Evolutionary conservation across 371 early-diverging fungal genomes (phyloP).

Genomic region (Chytridium lagenaria): DNA sequence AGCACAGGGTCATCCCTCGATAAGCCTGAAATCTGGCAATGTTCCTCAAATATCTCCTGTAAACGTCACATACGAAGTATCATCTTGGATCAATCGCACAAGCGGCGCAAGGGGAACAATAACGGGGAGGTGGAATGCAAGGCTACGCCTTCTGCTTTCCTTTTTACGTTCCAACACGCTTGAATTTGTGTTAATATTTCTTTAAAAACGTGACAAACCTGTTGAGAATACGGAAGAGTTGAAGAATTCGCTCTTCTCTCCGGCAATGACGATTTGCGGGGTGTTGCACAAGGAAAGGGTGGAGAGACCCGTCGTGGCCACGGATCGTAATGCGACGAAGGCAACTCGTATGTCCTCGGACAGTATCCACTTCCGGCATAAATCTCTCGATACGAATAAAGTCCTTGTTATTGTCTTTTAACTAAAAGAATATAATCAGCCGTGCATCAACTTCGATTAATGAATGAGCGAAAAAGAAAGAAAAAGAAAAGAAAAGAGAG

Average conservation of each 20-base stretch:
- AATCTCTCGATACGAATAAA: slow-evolving; percentile 95
- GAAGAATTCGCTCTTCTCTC: slow-evolving; percentile 92
- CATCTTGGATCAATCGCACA: slow-evolving; percentile 91
- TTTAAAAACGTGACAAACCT: slow-evolving; percentile 39
- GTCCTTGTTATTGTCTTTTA: slow-evolving; percentile 85
- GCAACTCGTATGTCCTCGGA: slow-evolving; percentile 78
- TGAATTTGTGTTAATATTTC: slow-evolving; percentile 1
- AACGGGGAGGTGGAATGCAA: slow-evolving; percentile 89
- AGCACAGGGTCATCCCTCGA: slow-evolving; percentile 83
- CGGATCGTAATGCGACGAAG: slow-evolving; percentile 83
- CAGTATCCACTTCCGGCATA: slow-evolving; percentile 82
- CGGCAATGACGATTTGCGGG: slow-evolving; percentile 85
- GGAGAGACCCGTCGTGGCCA: slow-evolving; percentile 88
- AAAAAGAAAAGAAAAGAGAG: slow-evolving; percentile 10
- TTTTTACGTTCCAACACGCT: slow-evolving; percentile 77
- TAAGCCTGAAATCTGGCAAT: slow-evolving; percentile 69
- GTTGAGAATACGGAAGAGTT: slow-evolving; percentile 90
- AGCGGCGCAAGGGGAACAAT: slow-evolving; percentile 92
- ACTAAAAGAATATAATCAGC: slow-evolving; percentile 34
- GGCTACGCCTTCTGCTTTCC: slow-evolving; percentile 78
- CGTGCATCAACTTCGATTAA: background rate
- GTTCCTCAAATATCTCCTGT: slow-evolving; percentile 86
- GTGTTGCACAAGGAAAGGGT: slow-evolving; percentile 92
- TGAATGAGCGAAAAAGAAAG: too few species aligned
- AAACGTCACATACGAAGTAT: slow-evolving; percentile 84